A percentile compares a stretch with the other conserved stretches of the same genome.
Evolutionary conservation across 2,329 filamentous ascomycete species (phyloP).

Genomic region (Fusarium fujikuroi): DNA sequence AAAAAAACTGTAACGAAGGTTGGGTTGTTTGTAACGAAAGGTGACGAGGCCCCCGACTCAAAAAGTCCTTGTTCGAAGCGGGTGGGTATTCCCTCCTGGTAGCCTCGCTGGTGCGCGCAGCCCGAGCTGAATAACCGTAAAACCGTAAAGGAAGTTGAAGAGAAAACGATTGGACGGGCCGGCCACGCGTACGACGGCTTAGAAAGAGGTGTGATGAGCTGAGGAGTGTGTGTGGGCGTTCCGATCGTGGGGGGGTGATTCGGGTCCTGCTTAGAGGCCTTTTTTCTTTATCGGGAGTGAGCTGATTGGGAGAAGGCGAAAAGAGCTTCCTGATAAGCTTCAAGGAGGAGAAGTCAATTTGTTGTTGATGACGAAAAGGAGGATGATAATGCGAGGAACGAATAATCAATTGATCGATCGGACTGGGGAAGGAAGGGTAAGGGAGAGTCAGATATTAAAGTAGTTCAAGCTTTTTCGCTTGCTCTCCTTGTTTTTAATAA

Average conservation of each 20-base stretch:
- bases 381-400: not conserved
- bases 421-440: not conserved
- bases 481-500: not conserved
- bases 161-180: slow-evolving; percentile 14
- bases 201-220: slow-evolving; percentile 3
- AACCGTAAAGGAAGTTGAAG: slow-evolving; percentile 15
- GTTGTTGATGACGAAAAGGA: slow-evolving; percentile 7
- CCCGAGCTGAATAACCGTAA: slow-evolving; percentile 22
- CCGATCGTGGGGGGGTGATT: slow-evolving; percentile 30
- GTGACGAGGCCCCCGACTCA: slow-evolving; percentile 7
- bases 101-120: slow-evolving; percentile 17
- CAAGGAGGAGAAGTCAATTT: not conserved
- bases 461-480: slow-evolving; percentile 10
- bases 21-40: slow-evolving; percentile 15
- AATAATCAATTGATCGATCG: not conserved
- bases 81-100: not conserved
- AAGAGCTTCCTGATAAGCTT: slow-evolving; percentile 12
- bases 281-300: not conserved
- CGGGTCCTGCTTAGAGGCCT: not conserved
- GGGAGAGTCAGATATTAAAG: slow-evolving; percentile 4
- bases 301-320: not conserved
- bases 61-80: slow-evolving; percentile 5
- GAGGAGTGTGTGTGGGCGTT: not conserved
- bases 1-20: slow-evolving; percentile 28
- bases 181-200: slow-evolving; percentile 23